A percentile compares a stretch with the other conserved stretches of the same genome.
Evolutionary conservation across 2,329 filamentous ascomycete species (phyloP).

Genomic region (Lasiodiplodia hormozganensis): DNA sequence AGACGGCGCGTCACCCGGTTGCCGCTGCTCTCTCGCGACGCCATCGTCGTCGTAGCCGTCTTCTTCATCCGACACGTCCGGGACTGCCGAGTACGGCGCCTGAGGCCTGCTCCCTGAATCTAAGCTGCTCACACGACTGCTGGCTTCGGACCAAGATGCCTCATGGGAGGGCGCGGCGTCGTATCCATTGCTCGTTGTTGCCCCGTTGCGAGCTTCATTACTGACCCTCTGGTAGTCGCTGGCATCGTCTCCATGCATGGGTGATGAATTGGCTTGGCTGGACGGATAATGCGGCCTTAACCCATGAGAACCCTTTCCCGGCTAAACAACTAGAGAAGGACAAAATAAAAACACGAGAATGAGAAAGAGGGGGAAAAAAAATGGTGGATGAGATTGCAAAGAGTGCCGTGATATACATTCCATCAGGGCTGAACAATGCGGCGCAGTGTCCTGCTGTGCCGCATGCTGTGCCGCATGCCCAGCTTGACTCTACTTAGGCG

Average conservation of each 20-base stretch:
- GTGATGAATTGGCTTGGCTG: neutral
- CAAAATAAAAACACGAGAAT: neutral
- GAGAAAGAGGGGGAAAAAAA: neutral
- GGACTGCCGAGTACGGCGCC: neutral
- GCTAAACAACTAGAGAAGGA: no score
- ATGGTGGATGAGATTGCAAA: neutral
- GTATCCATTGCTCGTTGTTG: neutral
- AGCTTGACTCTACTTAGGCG: neutral
- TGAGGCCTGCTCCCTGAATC: neutral
- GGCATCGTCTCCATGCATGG: neutral
- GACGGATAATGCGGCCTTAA: neutral
- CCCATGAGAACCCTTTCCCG: no score
- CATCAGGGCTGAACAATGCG: neutral
- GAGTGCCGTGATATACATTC: neutral
- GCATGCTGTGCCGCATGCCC: neutral
- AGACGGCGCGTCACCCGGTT: no score
- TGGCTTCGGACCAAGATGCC: neutral
- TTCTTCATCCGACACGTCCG: neutral
- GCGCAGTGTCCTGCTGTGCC: neutral
- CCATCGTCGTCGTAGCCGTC: neutral
- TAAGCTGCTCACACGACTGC: neutral
- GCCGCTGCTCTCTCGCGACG: neutral
- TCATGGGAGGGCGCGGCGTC: neutral
- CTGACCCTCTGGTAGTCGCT: neutral
- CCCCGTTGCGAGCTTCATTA: neutral